Conservation (phyloP, 1,284 basidiomycete species). For the Butyriboletus appendiculatus region DNA sequence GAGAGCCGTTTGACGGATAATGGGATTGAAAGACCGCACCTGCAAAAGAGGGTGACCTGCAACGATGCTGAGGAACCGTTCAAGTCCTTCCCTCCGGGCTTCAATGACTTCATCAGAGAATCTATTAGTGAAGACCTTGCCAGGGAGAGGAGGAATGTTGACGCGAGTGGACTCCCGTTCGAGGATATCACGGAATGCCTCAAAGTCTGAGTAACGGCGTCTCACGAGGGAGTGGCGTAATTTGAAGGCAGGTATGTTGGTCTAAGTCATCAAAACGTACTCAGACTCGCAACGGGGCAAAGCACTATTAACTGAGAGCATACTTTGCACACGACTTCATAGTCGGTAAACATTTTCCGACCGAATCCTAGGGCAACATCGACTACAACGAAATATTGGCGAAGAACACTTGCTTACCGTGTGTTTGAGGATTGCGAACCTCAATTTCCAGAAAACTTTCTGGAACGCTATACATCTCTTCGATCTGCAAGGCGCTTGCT, state of each 20-base stretch:
- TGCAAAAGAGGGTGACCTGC: constrained; percentile 97
- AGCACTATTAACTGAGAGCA: neutral
- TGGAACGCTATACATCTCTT: constrained; percentile 97
- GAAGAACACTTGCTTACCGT: constrained; percentile 58
- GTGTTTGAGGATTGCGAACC: constrained; percentile 95
- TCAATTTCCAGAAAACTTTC: constrained; percentile 99
- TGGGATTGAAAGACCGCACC: constrained; percentile 46
- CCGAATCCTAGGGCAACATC: constrained; percentile 70
- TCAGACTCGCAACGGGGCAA: neutral
- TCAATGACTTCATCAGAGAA: constrained; percentile 99
- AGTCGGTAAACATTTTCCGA: constrained; percentile 99
- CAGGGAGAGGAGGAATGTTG: constrained; percentile 95
- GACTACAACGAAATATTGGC: neutral
- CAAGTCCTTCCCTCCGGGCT: constrained; percentile 86
- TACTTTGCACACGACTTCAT: constrained; percentile 97
- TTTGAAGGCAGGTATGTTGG: constrained; percentile 99
- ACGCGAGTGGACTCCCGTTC: constrained; percentile 97
- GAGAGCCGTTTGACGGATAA: constrained; percentile 4
- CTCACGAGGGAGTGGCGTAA: constrained; percentile 93
- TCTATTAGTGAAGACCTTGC: constrained; percentile 94
- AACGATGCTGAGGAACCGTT: constrained; percentile 94
- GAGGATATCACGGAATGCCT: constrained; percentile 97
- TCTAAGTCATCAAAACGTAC: constrained; percentile 48
- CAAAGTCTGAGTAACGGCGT: constrained; percentile 97
- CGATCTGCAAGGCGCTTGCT: constrained; percentile 63